Evolutionary conservation across 345 rosid genomes (phyloP), one percentile per base, ranked within the genome.

Genomic region (Acer yangbiense): DNA sequence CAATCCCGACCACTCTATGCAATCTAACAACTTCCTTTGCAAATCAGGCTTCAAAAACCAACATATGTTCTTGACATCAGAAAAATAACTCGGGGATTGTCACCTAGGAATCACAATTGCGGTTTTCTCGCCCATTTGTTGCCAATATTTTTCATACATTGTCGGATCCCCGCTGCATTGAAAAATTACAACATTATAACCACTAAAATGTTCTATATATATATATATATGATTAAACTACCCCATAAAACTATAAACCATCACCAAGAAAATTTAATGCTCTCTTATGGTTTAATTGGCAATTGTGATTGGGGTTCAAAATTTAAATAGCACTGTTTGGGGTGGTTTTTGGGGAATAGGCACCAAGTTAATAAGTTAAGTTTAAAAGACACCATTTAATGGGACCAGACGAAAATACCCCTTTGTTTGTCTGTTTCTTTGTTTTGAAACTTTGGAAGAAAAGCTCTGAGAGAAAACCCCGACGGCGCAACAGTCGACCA

Each of bases 31-130:
- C 83, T 82, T 95, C 87, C 52, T 80, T 78, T 1, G 88, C 88
- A 74, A 95, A 88, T 90, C 90, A 12, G 94, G 93, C 74, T 92
- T 97, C 82, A 95, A 81, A 81, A 93, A 95, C 99, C 98, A 95
- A 89, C 99, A 95, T 4, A 89, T 79, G 71, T 86, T 86, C 21
- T 76, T 75, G 20, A 81, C 69, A 76, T 93, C 97, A 3, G 99
- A 95, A 75, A 95, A 90, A 76, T 95, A 95, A 83, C 97, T 95
- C 48, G 90, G 77, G 4, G 25, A 23, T 23, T 23, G 25, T 23
- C 25, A 23, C 25, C 25, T 23, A 23, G 25, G 25, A 23, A 23
- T 23, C 82, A 92, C 87, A 61, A 93, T 76, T 2, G 92, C 91
- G 60, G 97, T 80, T 79, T 72, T 82, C 39, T 93, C 94, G 9